Evolutionary conservation across 805 yeast species (phyloP).

Genomic region (Suhomyces emberorum): DNA sequence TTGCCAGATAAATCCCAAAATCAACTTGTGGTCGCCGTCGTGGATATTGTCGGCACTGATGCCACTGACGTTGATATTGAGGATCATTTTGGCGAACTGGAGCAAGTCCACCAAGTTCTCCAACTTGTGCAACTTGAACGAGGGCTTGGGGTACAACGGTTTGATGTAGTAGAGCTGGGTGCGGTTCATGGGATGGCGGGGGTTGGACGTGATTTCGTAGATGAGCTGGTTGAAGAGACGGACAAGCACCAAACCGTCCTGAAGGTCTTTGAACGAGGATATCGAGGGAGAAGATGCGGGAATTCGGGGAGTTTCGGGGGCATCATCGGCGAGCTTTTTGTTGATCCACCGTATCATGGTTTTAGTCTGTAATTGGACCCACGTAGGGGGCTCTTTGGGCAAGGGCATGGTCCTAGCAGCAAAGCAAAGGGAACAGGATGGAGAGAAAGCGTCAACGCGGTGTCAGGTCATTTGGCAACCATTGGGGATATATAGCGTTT

Average conservation of each 20-base stretch:
- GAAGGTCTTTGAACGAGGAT: slow-evolving; percentile 29
- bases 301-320: slow-evolving; percentile 8
- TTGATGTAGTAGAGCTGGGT: slow-evolving; percentile 22
- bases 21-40: slow-evolving; percentile 46
- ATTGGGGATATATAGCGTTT: neutral
- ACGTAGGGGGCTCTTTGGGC: slow-evolving; percentile 14
- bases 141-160: slow-evolving; percentile 37
- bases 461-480: neutral
- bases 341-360: slow-evolving; percentile 52
- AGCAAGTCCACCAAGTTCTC: slow-evolving; percentile 46
- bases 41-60: slow-evolving; percentile 49
- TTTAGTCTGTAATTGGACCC: slow-evolving; percentile 46
- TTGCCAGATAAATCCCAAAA: slow-evolving; percentile 49
- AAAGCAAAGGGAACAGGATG: neutral
- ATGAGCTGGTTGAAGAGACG: slow-evolving; percentile 34
- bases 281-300: slow-evolving; percentile 10
- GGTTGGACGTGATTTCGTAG: slow-evolving; percentile 16
- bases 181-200: slow-evolving; percentile 11
- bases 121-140: slow-evolving; percentile 41
- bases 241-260: slow-evolving; percentile 40
- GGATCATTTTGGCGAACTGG: slow-evolving; percentile 37
- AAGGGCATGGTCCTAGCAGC: neutral
- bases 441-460: too few relatives aligned
- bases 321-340: slow-evolving; percentile 27
- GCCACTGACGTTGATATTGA: slow-evolving; percentile 39